A percentile compares a stretch with the other conserved stretches of the same genome.
These are phyloP conservation scores for Fonsecaea nubica DNA, from an alignment of 2,329 filamentous ascomycete species.

Conservation along the genomic window DNA sequence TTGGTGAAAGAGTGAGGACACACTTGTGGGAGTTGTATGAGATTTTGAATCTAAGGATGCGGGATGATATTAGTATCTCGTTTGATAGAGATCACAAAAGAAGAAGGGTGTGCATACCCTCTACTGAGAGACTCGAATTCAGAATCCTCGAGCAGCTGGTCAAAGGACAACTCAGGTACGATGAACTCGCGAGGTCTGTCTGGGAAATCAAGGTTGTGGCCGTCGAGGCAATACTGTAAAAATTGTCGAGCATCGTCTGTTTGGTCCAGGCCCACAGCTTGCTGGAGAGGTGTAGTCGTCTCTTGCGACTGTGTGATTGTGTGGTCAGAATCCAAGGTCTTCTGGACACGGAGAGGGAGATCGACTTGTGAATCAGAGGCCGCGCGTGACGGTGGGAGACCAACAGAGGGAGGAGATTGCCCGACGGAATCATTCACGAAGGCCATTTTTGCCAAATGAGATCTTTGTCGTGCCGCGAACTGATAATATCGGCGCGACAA, in stretches of 20 bases:
- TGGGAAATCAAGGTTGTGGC: not conserved
- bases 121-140: not conserved
- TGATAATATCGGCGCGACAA: not conserved
- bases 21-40: slow-evolving; percentile 1
- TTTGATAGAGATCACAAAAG: not conserved
- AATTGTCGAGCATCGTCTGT: not conserved
- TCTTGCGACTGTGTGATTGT: not conserved
- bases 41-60: not conserved
- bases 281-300: not conserved
- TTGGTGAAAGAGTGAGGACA: slow-evolving; percentile 1
- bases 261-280: not conserved
- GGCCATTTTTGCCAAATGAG: slow-evolving; percentile 1
- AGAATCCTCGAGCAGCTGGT: slow-evolving; percentile 2
- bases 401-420: not conserved
- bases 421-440: not conserved
- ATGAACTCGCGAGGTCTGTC: not conserved
- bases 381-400: too few species aligned
- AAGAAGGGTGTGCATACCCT: not conserved
- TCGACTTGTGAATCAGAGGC: not conserved
- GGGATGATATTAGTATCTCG: not conserved
- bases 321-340: not conserved
- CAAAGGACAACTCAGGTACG: not conserved
- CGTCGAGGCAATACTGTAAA: not conserved
- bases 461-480: not conserved
- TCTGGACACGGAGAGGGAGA: not conserved